Evolutionary conservation across 169 alveolate species (phyloP).

Genomic region (Eimeria falciformis): DNA sequence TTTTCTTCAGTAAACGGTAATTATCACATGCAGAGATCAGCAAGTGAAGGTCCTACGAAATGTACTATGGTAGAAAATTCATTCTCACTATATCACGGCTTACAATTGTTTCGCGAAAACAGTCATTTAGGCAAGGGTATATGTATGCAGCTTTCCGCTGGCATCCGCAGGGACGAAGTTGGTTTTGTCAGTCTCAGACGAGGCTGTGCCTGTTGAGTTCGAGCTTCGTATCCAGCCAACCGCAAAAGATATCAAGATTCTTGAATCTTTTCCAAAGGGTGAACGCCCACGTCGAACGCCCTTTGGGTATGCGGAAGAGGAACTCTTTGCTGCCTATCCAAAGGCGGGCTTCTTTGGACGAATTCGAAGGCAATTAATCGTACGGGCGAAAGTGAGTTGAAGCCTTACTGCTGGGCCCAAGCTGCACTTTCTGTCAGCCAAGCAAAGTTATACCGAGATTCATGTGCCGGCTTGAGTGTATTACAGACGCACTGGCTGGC

Average conservation of each 20-base stretch:
- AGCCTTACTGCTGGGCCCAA: not conserved
- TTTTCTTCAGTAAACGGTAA: constrained; percentile 40
- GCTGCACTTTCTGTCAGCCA: not conserved
- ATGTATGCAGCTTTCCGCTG: no score
- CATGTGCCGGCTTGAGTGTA: not conserved
- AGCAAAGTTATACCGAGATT: not conserved
- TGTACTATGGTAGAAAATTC: no score
- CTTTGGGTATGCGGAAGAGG: constrained; percentile 38
- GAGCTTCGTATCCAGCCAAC: constrained; percentile 44
- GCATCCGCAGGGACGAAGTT: constrained; percentile 7
- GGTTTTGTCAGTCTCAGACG: constrained; percentile 35
- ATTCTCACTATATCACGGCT: no score
- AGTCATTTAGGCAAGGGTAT: no score
- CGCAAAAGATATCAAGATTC: not conserved
- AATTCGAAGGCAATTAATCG: not conserved
- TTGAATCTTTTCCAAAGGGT: constrained; percentile 29
- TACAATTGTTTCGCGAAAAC: no score
- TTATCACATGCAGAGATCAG: not conserved
- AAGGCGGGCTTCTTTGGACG: constrained; percentile 36
- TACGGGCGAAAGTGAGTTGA: constrained; percentile 26
- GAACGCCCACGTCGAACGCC: constrained; percentile 42
- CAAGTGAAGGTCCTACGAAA: not conserved
- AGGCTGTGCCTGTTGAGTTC: constrained; percentile 56
- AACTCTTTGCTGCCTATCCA: not conserved
- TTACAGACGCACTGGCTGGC: no score